phyloP scores from a whole-genome alignment of 1,284 basidiomycete genomes.

The Ceratobasidium papillatum region DNA sequence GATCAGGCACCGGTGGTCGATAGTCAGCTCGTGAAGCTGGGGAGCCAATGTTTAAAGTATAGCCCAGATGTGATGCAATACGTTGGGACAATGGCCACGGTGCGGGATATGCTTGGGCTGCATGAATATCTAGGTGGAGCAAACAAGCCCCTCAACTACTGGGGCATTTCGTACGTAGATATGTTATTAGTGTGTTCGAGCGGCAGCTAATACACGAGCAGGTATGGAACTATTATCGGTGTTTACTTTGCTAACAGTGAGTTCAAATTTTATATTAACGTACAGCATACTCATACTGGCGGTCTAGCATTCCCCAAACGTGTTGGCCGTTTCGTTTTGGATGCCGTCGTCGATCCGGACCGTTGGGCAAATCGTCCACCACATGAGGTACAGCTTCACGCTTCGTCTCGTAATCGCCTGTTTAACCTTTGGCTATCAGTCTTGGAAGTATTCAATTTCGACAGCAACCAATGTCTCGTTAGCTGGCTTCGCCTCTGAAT shows the following conservation, averaged over 20 bases:
- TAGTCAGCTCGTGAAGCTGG: neutral
- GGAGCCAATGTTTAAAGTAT: conserved; percentile 24
- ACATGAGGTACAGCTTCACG: too few species aligned
- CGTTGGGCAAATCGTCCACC: too few species aligned
- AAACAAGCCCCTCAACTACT: conserved; percentile 39
- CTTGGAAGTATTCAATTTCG: too few species aligned
- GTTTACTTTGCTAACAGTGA: conserved; percentile 41
- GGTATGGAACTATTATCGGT: conserved; percentile 44
- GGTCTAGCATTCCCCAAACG: too few species aligned
- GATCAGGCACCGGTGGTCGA: conserved; percentile 25
- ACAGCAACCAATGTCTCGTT: too few species aligned
- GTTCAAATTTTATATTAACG: neutral
- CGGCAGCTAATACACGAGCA: neutral
- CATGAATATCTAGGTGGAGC: conserved; percentile 40
- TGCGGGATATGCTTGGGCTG: conserved; percentile 42
- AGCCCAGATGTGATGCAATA: conserved; percentile 39
- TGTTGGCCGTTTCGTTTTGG: too few species aligned
- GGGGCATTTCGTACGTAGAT: neutral
- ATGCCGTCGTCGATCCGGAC: too few species aligned
- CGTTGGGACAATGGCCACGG: conserved; percentile 42
- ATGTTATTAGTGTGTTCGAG: neutral
- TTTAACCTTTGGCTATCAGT: too few species aligned
- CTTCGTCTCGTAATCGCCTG: too few species aligned
- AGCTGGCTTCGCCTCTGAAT: too few species aligned
- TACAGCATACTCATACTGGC: too few species aligned